Percentiles rank a stretch among this genome's conserved stretches.
phyloP scores from a whole-genome alignment of 108 stramenopile genomes.

The Cyclotella atomus region DNA sequence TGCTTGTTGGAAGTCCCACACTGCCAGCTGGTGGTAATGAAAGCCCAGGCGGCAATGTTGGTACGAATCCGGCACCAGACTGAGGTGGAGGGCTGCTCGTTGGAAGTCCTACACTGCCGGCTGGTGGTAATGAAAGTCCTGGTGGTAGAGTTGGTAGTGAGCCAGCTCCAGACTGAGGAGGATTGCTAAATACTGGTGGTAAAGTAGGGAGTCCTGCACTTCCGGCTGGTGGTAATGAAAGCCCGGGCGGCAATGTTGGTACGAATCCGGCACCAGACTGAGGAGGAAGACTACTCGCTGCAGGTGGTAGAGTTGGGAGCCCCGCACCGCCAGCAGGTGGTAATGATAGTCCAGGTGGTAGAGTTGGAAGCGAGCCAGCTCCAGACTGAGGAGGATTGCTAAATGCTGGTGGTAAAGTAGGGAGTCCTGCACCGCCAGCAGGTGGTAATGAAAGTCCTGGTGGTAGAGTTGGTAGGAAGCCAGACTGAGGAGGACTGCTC shows the following conservation, averaged over 20 bases:
- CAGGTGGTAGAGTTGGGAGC: neutral
- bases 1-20: too few species aligned
- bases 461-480: neutral
- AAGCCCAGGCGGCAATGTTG: neutral
- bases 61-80: neutral
- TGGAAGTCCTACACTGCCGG: too few species aligned
- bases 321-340: too few species aligned
- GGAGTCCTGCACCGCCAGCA: neutral
- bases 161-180: neutral
- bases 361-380: neutral
- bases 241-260: neutral
- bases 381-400: neutral
- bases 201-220: neutral
- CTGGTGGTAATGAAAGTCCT: neutral
- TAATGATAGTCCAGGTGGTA: neutral
- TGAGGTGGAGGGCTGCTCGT: too few species aligned
- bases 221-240: neutral
- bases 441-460: neutral
- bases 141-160: neutral
- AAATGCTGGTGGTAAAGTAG: neutral
- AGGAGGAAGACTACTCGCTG: too few species aligned
- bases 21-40: too few species aligned
- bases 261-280: neutral
- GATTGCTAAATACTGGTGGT: neutral
- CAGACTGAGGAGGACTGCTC: neutral